phyloP scores from a whole-genome alignment of 1,284 basidiomycete genomes.

The Flammula alnicola region DNA sequence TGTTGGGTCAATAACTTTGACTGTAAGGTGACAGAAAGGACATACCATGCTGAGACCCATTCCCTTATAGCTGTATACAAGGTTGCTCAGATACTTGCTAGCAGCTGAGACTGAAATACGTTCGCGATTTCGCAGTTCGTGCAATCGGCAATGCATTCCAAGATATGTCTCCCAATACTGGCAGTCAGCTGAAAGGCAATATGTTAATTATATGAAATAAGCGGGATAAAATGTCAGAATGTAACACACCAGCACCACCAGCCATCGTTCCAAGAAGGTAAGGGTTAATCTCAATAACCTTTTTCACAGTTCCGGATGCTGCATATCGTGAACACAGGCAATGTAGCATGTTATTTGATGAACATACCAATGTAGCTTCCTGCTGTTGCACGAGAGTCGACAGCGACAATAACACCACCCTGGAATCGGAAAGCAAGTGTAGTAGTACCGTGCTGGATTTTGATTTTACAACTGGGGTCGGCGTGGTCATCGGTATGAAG shows the following conservation, averaged over 20 bases:
- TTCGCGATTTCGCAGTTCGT: slow-evolving; percentile 97
- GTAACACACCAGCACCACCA: slow-evolving; percentile 86
- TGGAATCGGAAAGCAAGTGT: slow-evolving; percentile 97
- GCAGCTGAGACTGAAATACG: slow-evolving; percentile 98
- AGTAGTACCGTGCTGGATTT: slow-evolving; percentile 98
- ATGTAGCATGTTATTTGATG: neutral
- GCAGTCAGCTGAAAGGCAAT: slow-evolving; percentile 70
- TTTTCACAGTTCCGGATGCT: slow-evolving; percentile 97
- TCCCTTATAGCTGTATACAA: slow-evolving; percentile 98
- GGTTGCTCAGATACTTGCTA: slow-evolving; percentile 96
- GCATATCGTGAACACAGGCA: slow-evolving; percentile 1
- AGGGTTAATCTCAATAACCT: slow-evolving; percentile 99
- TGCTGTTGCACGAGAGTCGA: slow-evolving; percentile 97
- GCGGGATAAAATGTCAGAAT: neutral
- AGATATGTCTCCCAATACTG: slow-evolving; percentile 99
- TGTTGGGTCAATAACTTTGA: neutral
- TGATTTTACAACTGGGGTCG: slow-evolving; percentile 93
- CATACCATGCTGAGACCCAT: slow-evolving; percentile 98
- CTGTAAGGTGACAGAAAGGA: neutral
- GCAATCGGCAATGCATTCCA: slow-evolving; percentile 95
- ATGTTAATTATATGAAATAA: neutral
- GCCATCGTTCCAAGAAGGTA: slow-evolving; percentile 99
- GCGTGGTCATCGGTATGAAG: slow-evolving; percentile 93
- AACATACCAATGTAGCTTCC: slow-evolving; percentile 93
- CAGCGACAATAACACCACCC: slow-evolving; percentile 97